Evolutionary conservation across 1,139 yeast species (phyloP), one percentile per base, ranked within the genome.

Genomic region (Kodamaea plutei): DNA sequence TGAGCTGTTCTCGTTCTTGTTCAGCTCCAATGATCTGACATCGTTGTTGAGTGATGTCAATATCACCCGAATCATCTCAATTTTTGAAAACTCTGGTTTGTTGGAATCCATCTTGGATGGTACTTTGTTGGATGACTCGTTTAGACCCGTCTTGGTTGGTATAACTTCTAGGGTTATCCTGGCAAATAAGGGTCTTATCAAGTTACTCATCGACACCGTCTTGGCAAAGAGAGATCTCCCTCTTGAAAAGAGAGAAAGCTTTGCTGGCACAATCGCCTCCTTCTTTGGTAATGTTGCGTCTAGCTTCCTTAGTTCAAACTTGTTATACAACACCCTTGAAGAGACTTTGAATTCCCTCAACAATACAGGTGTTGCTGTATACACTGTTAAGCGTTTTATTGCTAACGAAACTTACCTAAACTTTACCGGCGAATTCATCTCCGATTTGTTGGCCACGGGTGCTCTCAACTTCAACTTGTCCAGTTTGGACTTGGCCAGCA

Each of bases 331-430:
- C 25, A 41, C 57, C 4, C 47, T 64, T 15, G 45, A 43, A 16
- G 65, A 56, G 31, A 43, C 54, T 6, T 45, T 62, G 26, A 48
- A 52, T 29, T 67, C 72, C 4, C 57, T 68, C 36, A 68, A 68
- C 47, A 64, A 65, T 37, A 65, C 73, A 6, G 69, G 67, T 7
- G 49, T 68, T 31, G 58, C 58, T n/a, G 64, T 61, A 14, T 62
- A 65, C 43, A 50, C 58, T 5, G 47, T 63, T 17, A 64, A 68
- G 44, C 41, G 59, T 28, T 54, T 64, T 39, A 40, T 68, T 27
- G 56, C 65, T 8, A 52, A 58, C 35, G 62, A 58, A 29, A 46
- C 54, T 4, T 68, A 67, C 44, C 49, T 60, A 18, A 62, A 64
- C 41, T 48, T 65, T 60, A 63, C 70, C 2, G 65, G 51, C 3